Evolutionary conservation across 306 rosid genomes (phyloP).

Genomic region (Lotus japonicus): DNA sequence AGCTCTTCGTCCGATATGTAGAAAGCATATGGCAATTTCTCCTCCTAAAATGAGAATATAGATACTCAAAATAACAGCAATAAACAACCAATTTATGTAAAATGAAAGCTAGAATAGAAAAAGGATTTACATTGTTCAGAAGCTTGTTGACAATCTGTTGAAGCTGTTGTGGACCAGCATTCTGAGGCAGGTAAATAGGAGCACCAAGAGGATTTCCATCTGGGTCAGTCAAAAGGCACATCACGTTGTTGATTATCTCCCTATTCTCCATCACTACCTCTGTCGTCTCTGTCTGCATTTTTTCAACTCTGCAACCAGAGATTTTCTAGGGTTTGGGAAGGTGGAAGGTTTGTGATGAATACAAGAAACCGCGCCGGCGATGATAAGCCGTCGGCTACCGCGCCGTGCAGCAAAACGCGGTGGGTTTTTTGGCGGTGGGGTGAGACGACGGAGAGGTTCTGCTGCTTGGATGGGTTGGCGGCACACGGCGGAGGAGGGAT

Average conservation of each 20-base stretch:
- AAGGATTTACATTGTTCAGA: conserved; percentile 46
- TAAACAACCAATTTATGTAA: not conserved
- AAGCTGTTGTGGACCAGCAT: conserved; percentile 64
- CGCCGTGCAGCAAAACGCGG: no score
- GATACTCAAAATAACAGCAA: no score
- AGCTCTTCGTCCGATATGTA: conserved; percentile 80
- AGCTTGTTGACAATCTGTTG: conserved; percentile 74
- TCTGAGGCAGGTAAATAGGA: conserved; percentile 67
- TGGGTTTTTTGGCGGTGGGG: no score
- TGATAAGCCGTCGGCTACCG: no score
- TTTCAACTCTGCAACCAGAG: not conserved
- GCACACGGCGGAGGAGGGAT: no score
- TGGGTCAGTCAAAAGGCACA: conserved; percentile 72
- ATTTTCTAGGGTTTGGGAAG: not conserved
- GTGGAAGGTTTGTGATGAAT: no score
- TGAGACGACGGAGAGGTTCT: no score
- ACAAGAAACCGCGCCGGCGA: no score
- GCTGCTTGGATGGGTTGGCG: no score
- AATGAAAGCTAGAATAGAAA: not conserved
- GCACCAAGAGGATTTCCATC: conserved; percentile 59
- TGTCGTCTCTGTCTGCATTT: conserved; percentile 29
- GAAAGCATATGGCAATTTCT: conserved; percentile 83
- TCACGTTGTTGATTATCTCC: conserved; percentile 34
- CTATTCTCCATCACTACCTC: conserved; percentile 22
- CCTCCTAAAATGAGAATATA: conserved; percentile 49